Percentiles rank a stretch among this genome's conserved stretches.
phyloP scores from a whole-genome alignment of 371 early-diverging fungal genomes.

The Syncephalastrum contaminatum region DNA sequence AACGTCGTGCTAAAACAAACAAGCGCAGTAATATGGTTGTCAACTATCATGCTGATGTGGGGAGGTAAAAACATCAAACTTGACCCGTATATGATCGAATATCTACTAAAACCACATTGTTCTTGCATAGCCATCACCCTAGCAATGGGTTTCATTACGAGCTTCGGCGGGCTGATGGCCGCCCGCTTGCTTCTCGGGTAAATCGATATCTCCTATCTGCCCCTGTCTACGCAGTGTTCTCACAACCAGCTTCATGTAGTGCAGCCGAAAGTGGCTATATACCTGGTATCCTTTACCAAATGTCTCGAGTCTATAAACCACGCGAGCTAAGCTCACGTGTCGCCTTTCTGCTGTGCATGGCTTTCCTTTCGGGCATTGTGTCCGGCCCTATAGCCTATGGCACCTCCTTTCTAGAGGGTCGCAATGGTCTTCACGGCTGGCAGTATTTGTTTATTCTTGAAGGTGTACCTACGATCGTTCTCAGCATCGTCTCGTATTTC shows the following conservation, averaged over 20 bases:
- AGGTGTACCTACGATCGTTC: constrained; percentile 32
- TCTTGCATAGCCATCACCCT: constrained; percentile 9
- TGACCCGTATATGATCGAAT: no score
- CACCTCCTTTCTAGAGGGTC: constrained; percentile 32
- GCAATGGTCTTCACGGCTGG: constrained; percentile 37
- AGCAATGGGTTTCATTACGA: constrained; percentile 25
- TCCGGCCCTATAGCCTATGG: constrained; percentile 28
- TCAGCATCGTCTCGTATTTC: constrained; percentile 33
- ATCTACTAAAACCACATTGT: not conserved
- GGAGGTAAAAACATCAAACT: constrained; percentile 12
- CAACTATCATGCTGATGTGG: constrained; percentile 46
- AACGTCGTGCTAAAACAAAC: constrained; percentile 37
- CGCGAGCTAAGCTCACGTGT: constrained; percentile 18
- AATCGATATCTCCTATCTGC: not conserved
- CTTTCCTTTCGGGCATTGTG: constrained; percentile 18
- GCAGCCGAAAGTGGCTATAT: constrained; percentile 29
- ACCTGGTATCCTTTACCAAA: constrained; percentile 25
- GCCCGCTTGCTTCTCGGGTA: constrained; percentile 30
- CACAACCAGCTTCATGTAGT: constrained; percentile 6
- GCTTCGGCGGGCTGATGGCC: constrained; percentile 24
- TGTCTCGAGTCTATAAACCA: constrained; percentile 27
- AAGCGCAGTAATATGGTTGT: constrained; percentile 39
- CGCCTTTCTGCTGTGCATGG: constrained; percentile 17
- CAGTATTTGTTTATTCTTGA: constrained; percentile 46
- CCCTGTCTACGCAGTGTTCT: not conserved